Evolutionary conservation across 2,329 filamentous ascomycete genomes (phyloP), one percentile per base, ranked within the genome.

Genomic region (Ilyonectria robusta): DNA sequence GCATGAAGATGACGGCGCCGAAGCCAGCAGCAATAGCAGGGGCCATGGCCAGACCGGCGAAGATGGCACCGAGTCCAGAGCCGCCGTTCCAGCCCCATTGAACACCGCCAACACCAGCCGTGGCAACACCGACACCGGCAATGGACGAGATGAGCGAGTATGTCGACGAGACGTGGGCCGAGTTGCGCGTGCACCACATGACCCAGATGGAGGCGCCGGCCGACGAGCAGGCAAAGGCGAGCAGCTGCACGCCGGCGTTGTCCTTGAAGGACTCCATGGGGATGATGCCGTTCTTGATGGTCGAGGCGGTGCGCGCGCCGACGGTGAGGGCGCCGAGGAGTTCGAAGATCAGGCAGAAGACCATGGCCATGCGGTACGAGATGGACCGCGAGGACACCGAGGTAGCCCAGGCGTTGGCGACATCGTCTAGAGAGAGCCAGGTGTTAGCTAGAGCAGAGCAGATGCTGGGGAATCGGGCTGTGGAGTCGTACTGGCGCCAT

Each of bases 331-430:
- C 91, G 53, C 91, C 91, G 53, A 89, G 79, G 80, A 93, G 84
- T 79, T 93, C 91, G 80, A 93, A 93, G 69, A 93, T 80, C 53
- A 88, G 86, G 54, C 89, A 88, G 54, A 92, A 82, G 37, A 91
- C 73, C 89, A 92, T 92, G 70, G 90, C 92, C 81, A 91, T 89
- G 72, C 88, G 81, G 82, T 93, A 92, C 2, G 90, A 85, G 76
- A 94, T 85, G 71, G 93, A 94, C 60, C 93, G 84, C n/a, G 93
- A 94, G 21, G 93, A 94, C 66, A 95, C 92, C 51, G 89, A 92
- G 74, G 93, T 95, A 8, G 93, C 93, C 91, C 92, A 95, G 57
- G 93, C 84, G 82, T 95, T 95, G 77, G 93, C 93, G 64, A 95
- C 93, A 92, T 95, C 93, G 81, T 94, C 90, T 92, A 66, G 6